Evolutionary conservation across 2,329 filamentous ascomycete genomes (phyloP).

Genomic region (Microcera coccophila): DNA sequence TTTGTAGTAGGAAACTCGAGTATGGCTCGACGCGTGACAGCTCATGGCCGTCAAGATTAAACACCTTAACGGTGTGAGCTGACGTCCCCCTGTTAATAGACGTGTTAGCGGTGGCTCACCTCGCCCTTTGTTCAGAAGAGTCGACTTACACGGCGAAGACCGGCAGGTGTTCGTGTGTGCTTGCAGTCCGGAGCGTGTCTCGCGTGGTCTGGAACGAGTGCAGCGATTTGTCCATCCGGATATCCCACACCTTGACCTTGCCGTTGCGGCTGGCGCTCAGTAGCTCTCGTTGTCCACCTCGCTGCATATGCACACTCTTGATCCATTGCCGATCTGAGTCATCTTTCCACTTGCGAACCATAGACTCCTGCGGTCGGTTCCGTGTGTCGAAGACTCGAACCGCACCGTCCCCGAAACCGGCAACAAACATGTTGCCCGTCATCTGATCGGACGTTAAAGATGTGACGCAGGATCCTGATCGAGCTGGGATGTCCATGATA

Average conservation of each 20-base stretch:
- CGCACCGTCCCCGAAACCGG: conserved; percentile 92
- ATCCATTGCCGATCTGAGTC: conserved; percentile 85
- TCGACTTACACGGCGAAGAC: conserved; percentile 86
- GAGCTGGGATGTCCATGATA: conserved; percentile 86
- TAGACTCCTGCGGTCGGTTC: conserved; percentile 75
- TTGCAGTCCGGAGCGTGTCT: conserved; percentile 77
- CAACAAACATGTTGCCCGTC: conserved; percentile 92
- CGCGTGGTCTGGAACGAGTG: conserved; percentile 70
- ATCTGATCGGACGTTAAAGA: conserved; percentile 96
- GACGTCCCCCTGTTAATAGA: conserved; percentile 68
- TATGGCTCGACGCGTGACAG: conserved; percentile 87
- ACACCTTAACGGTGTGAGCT: conserved; percentile 82
- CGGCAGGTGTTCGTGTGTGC: conserved; percentile 92
- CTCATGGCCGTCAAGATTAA: conserved; percentile 78
- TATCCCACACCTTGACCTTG: conserved; percentile 94
- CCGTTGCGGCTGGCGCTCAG: conserved; percentile 88
- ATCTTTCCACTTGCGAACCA: conserved; percentile 96
- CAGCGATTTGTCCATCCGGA: conserved; percentile 76
- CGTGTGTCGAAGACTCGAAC: conserved; percentile 92
- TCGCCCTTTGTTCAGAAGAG: not conserved
- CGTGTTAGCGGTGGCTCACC: conserved; percentile 25
- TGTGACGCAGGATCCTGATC: conserved; percentile 92
- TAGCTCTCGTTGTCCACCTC: conserved; percentile 86
- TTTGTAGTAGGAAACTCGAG: conserved; percentile 79
- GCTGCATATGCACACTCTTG: conserved; percentile 93